These are phyloP conservation scores for Trebouxiophyceae sp. DNA, from an alignment of 163 green algal species.

Conservation along the genomic window DNA sequence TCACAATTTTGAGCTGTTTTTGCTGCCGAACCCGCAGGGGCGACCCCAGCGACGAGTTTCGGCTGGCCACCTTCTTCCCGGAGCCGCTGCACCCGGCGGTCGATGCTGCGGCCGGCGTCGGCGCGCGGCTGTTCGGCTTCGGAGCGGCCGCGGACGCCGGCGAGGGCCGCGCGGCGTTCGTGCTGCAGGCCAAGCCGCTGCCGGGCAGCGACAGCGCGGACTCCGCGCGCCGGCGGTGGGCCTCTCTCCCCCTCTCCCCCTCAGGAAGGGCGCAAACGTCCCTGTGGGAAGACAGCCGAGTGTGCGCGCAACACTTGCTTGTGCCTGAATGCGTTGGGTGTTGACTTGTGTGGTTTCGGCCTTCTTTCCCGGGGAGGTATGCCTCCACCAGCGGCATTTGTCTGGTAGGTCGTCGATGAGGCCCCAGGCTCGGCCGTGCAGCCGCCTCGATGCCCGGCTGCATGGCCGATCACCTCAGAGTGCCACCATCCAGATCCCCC, in stretches of 20 bases:
- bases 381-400: background rate
- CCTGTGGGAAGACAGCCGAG: background rate
- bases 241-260: background rate
- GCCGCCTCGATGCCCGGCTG: background rate
- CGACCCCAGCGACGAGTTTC: conserved; percentile 69
- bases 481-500: background rate
- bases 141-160: background rate
- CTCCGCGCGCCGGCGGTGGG: conserved; percentile 42
- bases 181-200: background rate
- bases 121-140: background rate
- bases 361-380: background rate
- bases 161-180: background rate
- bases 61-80: conserved; percentile 67
- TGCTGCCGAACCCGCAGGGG: conserved; percentile 24
- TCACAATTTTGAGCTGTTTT: too few species aligned
- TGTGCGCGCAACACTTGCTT: background rate
- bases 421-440: too few species aligned
- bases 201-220: conserved; percentile 32
- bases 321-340: background rate
- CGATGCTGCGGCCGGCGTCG: conserved; percentile 29
- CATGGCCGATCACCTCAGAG: background rate
- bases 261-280: background rate
- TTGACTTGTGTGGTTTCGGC: background rate
- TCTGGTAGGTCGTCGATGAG: background rate
- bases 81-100: conserved; percentile 33